phyloP scores from a whole-genome alignment of 768 basidiomycete genomes.

The Kwoniella newhampshirensis region DNA sequence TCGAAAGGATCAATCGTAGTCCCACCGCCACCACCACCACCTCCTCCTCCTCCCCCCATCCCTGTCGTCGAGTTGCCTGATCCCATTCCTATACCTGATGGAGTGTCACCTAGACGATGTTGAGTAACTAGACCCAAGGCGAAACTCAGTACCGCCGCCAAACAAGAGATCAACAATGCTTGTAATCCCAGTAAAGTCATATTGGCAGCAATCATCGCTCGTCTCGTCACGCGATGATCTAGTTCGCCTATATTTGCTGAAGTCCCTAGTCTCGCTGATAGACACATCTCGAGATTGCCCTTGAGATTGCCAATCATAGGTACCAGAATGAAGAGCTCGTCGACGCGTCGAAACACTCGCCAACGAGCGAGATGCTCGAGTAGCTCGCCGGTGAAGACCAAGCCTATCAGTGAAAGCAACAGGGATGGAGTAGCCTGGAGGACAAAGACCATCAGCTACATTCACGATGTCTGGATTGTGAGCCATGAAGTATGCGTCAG shows the following conservation, averaged over 20 bases:
- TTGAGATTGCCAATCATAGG: slow-evolving; percentile 89
- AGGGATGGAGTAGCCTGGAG: slow-evolving; percentile 80
- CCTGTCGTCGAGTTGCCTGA: slow-evolving; percentile 10
- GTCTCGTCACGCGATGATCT: slow-evolving; percentile 66
- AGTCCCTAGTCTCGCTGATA: slow-evolving; percentile 91
- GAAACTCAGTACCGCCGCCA: slow-evolving; percentile 77
- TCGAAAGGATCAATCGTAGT: slow-evolving; percentile 21
- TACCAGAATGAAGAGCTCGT: slow-evolving; percentile 95
- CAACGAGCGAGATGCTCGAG: slow-evolving; percentile 87
- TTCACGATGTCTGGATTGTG: not conserved
- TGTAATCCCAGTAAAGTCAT: slow-evolving; percentile 87
- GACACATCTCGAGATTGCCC: slow-evolving; percentile 97
- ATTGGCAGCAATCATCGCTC: slow-evolving; percentile 73
- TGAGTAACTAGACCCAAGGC: slow-evolving; percentile 62
- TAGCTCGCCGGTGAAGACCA: slow-evolving; percentile 87
- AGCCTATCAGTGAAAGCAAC: slow-evolving; percentile 74
- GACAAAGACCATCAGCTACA: not conserved
- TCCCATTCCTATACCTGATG: slow-evolving; percentile 15
- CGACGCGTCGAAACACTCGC: slow-evolving; percentile 81
- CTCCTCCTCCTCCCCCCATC: no score
- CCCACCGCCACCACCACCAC: slow-evolving; percentile 8
- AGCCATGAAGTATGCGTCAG: not conserved
- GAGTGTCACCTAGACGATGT: slow-evolving; percentile 47
- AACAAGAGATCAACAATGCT: slow-evolving; percentile 80
- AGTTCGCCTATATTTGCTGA: slow-evolving; percentile 89